A percentile compares a stretch with the other conserved stretches of the same genome.
Evolutionary conservation across 2,329 filamentous ascomycete species (phyloP).

Genomic region (Corinectria fuckeliana): DNA sequence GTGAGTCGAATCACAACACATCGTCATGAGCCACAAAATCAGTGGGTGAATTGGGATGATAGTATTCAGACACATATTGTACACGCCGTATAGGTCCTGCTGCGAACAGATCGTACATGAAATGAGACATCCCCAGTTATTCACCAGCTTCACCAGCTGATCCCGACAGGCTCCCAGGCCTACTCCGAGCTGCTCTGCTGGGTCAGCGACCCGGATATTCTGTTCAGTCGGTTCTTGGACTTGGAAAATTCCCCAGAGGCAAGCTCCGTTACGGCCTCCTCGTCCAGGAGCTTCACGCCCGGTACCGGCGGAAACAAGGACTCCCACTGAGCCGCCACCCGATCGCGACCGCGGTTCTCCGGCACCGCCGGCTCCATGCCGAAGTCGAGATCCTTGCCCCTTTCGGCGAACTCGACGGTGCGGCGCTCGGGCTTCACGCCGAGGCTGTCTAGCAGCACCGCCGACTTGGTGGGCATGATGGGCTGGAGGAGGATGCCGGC

Average conservation of each 20-base stretch:
- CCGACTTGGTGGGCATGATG: constrained; percentile 83
- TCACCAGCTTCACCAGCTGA: no score
- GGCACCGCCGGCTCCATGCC: constrained; percentile 51
- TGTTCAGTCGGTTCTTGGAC: constrained; percentile 38
- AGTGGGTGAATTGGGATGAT: constrained; percentile 20
- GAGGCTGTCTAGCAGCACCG: constrained; percentile 75
- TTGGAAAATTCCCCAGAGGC: constrained; percentile 21
- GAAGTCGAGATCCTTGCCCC: constrained; percentile 73
- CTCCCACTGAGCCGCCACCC: constrained; percentile 35
- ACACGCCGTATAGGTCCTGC: constrained; percentile 13
- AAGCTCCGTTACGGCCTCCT: constrained; percentile 29
- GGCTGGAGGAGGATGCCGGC: constrained; percentile 86
- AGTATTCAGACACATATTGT: not conserved
- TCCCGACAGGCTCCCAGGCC: constrained; percentile 20
- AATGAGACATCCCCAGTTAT: not conserved
- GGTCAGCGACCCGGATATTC: constrained; percentile 36
- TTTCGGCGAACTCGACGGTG: constrained; percentile 64
- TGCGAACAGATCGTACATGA: constrained; percentile 3
- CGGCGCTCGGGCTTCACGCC: constrained; percentile 71
- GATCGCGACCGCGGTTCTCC: not conserved
- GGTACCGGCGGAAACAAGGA: constrained; percentile 59
- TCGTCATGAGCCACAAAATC: not conserved
- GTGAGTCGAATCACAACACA: not conserved
- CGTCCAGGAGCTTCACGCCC: constrained; percentile 34
- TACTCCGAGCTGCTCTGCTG: constrained; percentile 36